A percentile compares a stretch with the other conserved stretches of the same genome.
These are phyloP conservation scores for Leptomonas pyrrhocoris DNA, from an alignment of 208 protist genomes.

Conservation along the genomic window DNA sequence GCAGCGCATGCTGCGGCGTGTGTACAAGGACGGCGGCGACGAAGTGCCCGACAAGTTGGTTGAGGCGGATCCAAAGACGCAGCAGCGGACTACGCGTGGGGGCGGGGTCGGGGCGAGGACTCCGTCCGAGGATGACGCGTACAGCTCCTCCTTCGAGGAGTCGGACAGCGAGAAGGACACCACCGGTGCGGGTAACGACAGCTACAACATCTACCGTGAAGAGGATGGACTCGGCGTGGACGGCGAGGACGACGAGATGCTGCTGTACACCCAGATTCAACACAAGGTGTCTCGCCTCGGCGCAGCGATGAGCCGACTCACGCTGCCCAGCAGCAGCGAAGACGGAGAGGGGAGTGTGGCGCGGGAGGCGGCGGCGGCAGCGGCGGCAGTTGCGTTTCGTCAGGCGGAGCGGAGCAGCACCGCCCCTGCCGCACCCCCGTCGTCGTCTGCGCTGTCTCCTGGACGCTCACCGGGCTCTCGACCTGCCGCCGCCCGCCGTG, in stretches of 20 bases:
- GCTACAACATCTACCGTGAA: neutral
- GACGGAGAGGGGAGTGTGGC: neutral
- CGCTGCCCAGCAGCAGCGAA: conserved; percentile 12
- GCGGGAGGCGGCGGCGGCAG: conserved; percentile 4
- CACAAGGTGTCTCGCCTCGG: conserved; percentile 52
- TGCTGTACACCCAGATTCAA: conserved; percentile 62
- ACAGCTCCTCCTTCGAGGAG: neutral
- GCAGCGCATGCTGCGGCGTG: conserved; percentile 55
- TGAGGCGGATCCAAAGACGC: neutral
- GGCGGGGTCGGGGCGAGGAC: neutral
- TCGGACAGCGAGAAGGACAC: neutral
- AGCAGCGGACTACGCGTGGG: neutral
- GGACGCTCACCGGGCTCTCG: neutral
- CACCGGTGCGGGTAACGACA: conserved; percentile 18
- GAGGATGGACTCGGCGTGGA: neutral
- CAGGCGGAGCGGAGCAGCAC: neutral
- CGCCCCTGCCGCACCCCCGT: neutral
- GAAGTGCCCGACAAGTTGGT: neutral
- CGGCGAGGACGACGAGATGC: conserved; percentile 51
- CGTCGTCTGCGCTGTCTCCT: neutral
- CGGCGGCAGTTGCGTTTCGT: neutral
- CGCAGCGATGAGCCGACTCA: conserved; percentile 46
- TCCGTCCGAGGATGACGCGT: neutral
- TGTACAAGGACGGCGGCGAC: conserved; percentile 40
- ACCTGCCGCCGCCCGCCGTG: conserved; percentile 10